phyloP scores from a whole-genome alignment of 495 filamentous ascomycete genomes.

The Cercophora sp. region DNA sequence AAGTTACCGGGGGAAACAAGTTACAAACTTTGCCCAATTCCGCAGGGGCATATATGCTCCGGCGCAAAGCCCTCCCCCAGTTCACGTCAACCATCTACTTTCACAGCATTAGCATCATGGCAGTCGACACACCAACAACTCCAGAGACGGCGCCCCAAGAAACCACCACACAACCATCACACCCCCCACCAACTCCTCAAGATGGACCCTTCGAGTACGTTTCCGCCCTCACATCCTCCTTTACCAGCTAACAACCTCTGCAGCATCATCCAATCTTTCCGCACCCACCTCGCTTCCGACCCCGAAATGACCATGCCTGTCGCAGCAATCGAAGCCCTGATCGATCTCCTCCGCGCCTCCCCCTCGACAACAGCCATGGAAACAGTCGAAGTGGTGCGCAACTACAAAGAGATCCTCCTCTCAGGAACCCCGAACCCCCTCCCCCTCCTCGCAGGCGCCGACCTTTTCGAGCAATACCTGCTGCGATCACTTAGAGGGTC shows the following conservation, averaged over 20 bases:
- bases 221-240: neutral
- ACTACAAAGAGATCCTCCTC: constrained; percentile 63
- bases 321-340: constrained; percentile 90
- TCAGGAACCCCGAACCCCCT: constrained; percentile 77
- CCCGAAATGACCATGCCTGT: constrained; percentile 90
- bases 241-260: neutral
- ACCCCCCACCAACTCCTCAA: too few species aligned
- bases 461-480: constrained; percentile 92
- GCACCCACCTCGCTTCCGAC: constrained; percentile 54
- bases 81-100: constrained; percentile 12
- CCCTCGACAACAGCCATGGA: constrained; percentile 85
- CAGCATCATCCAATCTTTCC: constrained; percentile 55
- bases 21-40: too few species aligned
- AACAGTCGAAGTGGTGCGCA: constrained; percentile 77
- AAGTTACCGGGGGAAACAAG: too few species aligned
- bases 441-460: constrained; percentile 86
- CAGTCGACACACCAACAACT: neutral
- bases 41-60: constrained; percentile 20
- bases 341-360: constrained; percentile 71
- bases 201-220: constrained; percentile 31
- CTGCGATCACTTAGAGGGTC: constrained; percentile 54
- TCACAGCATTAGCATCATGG: constrained; percentile 8
- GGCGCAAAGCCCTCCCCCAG: constrained; percentile 22
- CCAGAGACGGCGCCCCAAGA: constrained; percentile 9
- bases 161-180: too few species aligned